phyloP scores from a whole-genome alignment of 129 eudicot species.

The Flaveria bidentis region DNA sequence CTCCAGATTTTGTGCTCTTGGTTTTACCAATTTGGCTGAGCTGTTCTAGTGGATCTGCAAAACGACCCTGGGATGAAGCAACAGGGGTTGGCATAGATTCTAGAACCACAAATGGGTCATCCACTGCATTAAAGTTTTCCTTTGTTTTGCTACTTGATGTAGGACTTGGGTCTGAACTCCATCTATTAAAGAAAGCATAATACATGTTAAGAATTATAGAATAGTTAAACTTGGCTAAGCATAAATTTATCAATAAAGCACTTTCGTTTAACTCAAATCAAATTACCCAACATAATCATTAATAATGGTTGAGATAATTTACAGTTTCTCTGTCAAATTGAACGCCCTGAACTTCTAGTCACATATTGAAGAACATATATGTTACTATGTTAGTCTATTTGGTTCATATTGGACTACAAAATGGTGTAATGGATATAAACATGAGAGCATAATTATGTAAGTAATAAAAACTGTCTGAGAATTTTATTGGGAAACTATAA shows the following conservation, averaged over 20 bases:
- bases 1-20: slow-evolving; percentile 42
- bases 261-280: neutral
- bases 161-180: slow-evolving; percentile 43
- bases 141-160: slow-evolving; percentile 46
- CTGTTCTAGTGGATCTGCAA: slow-evolving; percentile 67
- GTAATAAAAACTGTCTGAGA: neutral
- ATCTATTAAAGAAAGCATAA: slow-evolving; percentile 49
- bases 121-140: slow-evolving; percentile 39
- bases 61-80: slow-evolving; percentile 44
- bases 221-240: slow-evolving; percentile 8
- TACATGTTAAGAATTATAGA: neutral
- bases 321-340: neutral
- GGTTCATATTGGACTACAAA: slow-evolving; percentile 1
- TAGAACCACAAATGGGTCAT: slow-evolving; percentile 67
- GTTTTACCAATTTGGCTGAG: slow-evolving; percentile 50
- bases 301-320: neutral
- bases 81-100: slow-evolving; percentile 54
- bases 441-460: slow-evolving; percentile 18
- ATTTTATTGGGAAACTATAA: neutral
- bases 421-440: neutral
- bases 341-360: slow-evolving; percentile 1
- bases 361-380: neutral
- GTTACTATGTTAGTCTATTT: neutral
- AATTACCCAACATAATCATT: slow-evolving; percentile 15
- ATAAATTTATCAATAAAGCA: slow-evolving; percentile 8